A percentile compares a stretch with the other conserved stretches of the same genome.
These are phyloP conservation scores for Eucalyptus grandis DNA, from an alignment of 345 rosid genomes.

Conservation along the genomic window DNA sequence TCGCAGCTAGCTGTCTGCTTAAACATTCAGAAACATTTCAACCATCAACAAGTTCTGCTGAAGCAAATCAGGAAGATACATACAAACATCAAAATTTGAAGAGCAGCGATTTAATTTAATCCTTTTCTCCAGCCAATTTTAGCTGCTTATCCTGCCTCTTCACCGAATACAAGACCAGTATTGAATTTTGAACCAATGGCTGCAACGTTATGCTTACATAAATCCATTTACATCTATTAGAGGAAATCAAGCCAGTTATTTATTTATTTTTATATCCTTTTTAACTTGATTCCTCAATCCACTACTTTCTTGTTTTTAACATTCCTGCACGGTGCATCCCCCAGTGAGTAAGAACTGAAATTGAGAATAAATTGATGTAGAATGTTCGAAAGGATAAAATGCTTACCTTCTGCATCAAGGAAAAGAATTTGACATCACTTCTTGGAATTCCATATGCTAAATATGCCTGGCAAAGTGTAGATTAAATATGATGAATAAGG, in stretches of 20 bases:
- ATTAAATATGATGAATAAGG: background rate
- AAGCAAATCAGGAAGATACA: background rate
- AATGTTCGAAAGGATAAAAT: background rate
- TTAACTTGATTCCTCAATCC: background rate
- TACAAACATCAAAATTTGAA: background rate
- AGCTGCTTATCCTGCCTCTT: background rate
- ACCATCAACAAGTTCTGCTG: background rate
- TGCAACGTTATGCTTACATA: background rate
- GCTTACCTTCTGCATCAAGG: constrained; percentile 57
- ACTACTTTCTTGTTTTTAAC: background rate
- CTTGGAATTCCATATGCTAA: constrained; percentile 56
- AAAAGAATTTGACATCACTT: constrained; percentile 38
- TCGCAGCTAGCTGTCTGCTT: background rate
- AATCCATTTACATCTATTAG: background rate
- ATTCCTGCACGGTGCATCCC: background rate
- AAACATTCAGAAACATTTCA: background rate
- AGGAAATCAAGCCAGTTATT: background rate
- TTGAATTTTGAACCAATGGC: background rate
- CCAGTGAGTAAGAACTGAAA: background rate
- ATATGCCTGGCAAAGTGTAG: constrained; percentile 35
- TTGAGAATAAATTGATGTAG: background rate
- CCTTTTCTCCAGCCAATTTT: background rate
- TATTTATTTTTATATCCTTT: background rate
- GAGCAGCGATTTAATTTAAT: background rate
- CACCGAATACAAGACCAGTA: background rate